A percentile compares a stretch with the other conserved stretches of the same genome.
Conservation (phyloP, 495 filamentous ascomycete species). For the Penicillium cosmopolitanum region DNA sequence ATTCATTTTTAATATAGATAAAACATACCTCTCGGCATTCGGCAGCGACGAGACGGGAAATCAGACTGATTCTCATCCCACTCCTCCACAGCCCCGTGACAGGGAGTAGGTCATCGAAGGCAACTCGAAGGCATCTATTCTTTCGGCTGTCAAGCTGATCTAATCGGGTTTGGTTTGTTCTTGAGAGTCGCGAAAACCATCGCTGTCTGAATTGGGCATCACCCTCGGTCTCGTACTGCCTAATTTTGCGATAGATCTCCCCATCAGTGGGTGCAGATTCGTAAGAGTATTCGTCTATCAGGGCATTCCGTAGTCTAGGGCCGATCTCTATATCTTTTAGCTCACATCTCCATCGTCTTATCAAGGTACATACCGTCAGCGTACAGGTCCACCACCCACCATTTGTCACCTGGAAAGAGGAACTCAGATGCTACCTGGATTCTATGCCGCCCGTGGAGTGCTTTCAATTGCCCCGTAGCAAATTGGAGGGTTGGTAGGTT, state of each 20-base stretch:
- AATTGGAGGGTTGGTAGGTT: too few relatives aligned
- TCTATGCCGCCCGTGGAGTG: constrained; percentile 23
- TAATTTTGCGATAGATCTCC: constrained; percentile 38
- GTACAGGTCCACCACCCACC: constrained; percentile 39
- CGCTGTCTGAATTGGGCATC: constrained; percentile 19
- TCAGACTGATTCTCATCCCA: constrained; percentile 28
- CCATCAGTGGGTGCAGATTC: constrained; percentile 29
- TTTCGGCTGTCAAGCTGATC: constrained; percentile 6
- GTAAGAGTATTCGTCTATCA: constrained; percentile 36
- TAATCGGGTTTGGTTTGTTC: constrained; percentile 19
- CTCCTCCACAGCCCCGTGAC: constrained; percentile 32
- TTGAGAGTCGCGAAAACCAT: constrained; percentile 14
- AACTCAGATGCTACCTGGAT: constrained; percentile 26
- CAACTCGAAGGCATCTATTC: constrained; percentile 13
- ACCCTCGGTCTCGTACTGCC: constrained; percentile 28
- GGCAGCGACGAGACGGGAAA: constrained; percentile 23
- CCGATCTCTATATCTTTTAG: constrained; percentile 28
- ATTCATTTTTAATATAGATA: not conserved
- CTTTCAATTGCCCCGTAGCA: too few relatives aligned
- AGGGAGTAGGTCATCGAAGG: constrained; percentile 29
- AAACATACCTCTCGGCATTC: constrained; percentile 32
- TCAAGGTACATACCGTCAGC: constrained; percentile 13
- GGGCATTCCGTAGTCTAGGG: constrained; percentile 19
- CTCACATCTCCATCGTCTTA: too few relatives aligned
- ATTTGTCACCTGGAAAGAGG: constrained; percentile 20